These are phyloP conservation scores for Noccaea bulbosa DNA, from an alignment of 345 rosid species.

Conservation along the genomic window DNA sequence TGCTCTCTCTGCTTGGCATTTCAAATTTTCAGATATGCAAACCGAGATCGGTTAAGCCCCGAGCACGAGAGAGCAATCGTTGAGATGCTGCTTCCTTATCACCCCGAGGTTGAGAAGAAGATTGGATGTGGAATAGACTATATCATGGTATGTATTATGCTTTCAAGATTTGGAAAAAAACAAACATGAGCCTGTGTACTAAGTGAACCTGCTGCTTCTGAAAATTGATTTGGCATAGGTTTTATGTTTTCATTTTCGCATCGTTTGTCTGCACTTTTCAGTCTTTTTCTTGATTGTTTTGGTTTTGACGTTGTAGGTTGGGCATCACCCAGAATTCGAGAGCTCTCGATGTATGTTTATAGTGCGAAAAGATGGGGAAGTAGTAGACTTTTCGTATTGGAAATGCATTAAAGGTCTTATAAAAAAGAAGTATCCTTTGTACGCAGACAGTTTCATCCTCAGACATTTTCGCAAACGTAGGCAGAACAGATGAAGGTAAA, in stretches of 20 bases:
- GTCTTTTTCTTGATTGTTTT: background rate
- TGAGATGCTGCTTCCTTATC: constrained; percentile 85
- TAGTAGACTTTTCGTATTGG: constrained; percentile 93
- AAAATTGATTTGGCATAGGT: background rate
- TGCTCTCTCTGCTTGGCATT: constrained; percentile 5
- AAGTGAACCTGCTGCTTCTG: background rate
- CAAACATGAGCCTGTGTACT: background rate
- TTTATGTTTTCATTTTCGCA: background rate
- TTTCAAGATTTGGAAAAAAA: background rate
- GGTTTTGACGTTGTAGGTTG: constrained; percentile 56
- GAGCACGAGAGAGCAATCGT: constrained; percentile 77
- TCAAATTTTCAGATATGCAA: constrained; percentile 61
- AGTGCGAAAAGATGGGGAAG: constrained; percentile 76
- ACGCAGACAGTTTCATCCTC: constrained; percentile 88
- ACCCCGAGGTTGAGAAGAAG: constrained; percentile 78
- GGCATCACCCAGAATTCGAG: constrained; percentile 82
- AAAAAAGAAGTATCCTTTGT: constrained; percentile 84
- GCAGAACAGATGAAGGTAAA: constrained; percentile 45
- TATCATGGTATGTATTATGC: constrained; percentile 61
- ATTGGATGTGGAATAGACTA: constrained; percentile 85
- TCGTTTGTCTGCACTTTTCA: constrained; percentile 20
- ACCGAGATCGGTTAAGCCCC: constrained; percentile 66
- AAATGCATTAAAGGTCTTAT: constrained; percentile 95
- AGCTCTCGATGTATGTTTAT: constrained; percentile 82
- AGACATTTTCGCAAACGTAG: constrained; percentile 77